A percentile compares a stretch with the other conserved stretches of the same genome.
These are phyloP conservation scores for Yamadazyma pseudoaaseri DNA, from an alignment of 1,139 yeast genomes.

Conservation along the genomic window DNA sequence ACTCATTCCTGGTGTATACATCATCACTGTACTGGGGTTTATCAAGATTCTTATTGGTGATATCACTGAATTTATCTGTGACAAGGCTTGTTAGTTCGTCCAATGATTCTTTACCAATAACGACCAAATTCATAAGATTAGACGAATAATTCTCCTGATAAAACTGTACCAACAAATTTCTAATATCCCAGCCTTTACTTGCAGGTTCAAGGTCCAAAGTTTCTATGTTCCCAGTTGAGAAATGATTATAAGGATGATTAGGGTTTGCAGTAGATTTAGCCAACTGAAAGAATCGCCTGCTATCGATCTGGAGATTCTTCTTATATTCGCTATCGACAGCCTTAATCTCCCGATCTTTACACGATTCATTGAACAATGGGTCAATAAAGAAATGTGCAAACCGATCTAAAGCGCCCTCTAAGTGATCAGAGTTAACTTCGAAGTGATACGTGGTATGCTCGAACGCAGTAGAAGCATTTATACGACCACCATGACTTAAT, in stretches of 20 bases:
- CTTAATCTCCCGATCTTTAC: conserved; percentile 88
- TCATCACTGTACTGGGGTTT: conserved; percentile 42
- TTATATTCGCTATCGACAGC: conserved; percentile 97
- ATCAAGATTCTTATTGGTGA: conserved; percentile 54
- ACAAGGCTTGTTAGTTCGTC: conserved; percentile 74
- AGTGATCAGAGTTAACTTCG: conserved; percentile 71
- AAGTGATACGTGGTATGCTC: conserved; percentile 91
- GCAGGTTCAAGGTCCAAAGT: conserved; percentile 62
- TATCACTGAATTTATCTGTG: conserved; percentile 57
- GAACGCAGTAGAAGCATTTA: conserved; percentile 86
- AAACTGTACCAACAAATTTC: conserved; percentile 64
- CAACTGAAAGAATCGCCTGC: conserved; percentile 85
- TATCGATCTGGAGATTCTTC: conserved; percentile 86
- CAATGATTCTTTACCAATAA: conserved; percentile 78
- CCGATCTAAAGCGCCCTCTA: conserved; percentile 87
- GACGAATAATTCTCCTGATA: conserved; percentile 65
- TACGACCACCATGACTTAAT: conserved; percentile 62
- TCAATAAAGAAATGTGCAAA: conserved; percentile 88
- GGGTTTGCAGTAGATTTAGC: conserved; percentile 73
- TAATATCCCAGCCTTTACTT: conserved; percentile 50
- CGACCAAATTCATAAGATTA: conserved; percentile 82
- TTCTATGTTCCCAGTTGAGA: conserved; percentile 68
- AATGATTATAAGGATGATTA: conserved; percentile 70
- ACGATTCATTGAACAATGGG: conserved; percentile 76
- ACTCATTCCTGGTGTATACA: conserved; percentile 40